Evolutionary conservation across 164 flowering plant species (phyloP).

Genomic region (Aristolochia contorta): DNA sequence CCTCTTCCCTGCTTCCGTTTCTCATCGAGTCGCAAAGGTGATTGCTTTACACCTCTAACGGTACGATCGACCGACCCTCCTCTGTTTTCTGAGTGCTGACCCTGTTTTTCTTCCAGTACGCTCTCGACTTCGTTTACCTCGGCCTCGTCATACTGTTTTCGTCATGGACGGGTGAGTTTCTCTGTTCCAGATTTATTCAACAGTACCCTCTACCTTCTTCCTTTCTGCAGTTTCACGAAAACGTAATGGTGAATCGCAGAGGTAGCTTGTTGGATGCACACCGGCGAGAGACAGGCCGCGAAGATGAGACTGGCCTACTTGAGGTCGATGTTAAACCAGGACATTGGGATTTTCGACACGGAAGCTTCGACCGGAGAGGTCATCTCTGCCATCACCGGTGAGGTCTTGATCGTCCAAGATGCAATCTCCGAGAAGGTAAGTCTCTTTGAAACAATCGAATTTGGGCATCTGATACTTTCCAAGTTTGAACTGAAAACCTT

Average conservation of each 20-base stretch:
- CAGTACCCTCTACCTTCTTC: no score
- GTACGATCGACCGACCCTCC: neutral
- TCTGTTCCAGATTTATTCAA: neutral
- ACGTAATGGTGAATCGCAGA: conserved; percentile 24
- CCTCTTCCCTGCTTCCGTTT: conserved; percentile 64
- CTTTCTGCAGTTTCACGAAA: no score
- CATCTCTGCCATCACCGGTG: conserved; percentile 80
- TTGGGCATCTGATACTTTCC: no score
- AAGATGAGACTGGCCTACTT: conserved; percentile 95
- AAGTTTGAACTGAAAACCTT: no score
- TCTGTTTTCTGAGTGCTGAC: neutral
- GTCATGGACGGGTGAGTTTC: conserved; percentile 74
- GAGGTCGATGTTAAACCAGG: conserved; percentile 79
- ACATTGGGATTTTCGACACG: conserved; percentile 85
- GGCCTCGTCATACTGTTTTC: conserved; percentile 75
- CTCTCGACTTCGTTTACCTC: conserved; percentile 88
- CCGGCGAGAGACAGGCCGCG: conserved; percentile 93
- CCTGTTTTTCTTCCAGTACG: conserved; percentile 43
- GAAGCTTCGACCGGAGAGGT: conserved; percentile 91
- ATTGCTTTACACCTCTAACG: no score
- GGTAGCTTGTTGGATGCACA: conserved; percentile 99
- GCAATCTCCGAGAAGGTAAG: conserved; percentile 95
- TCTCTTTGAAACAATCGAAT: neutral
- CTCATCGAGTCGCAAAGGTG: conserved; percentile 86
- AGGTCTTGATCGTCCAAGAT: conserved; percentile 89